Evolutionary conservation across 2,329 filamentous ascomycete species (phyloP), one percentile per base, ranked within the genome.

Genomic region (Diaporthe eres): DNA sequence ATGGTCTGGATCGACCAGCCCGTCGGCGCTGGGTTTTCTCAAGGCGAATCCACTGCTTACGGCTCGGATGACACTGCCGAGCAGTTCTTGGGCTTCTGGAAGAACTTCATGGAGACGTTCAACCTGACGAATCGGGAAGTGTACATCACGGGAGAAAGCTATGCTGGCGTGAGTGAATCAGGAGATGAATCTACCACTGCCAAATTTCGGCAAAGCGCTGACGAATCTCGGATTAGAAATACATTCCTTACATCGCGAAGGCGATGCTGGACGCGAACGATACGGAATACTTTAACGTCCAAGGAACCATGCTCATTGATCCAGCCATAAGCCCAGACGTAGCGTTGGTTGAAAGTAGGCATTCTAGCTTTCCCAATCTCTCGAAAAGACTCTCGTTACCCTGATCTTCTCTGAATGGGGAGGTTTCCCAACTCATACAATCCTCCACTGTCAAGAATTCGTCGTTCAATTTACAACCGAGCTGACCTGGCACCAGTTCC

Each of bases 11-110:
- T 93, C 13, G 93, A 94, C 78, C 92, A 93, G 80, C 91, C 90
- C 12, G 84, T 90, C 7, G 87, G 87, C 15, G 92, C 92, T 1
- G 94, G 93, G 6, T 95, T 93, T 81, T 89, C 90, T 1, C 88
- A 91, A 61, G 93, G 93, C 12, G 88, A 85, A 0, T 87, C 91
- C 7, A 92, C 88, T 0, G 92, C 92, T 7, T 90, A 85, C 8
- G 89, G 89, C 78, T 90, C 94, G 78, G 88, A 90, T 37, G 92
- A 94, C 77, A 87, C 92, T 7, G 92, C 93, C 0, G 82, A 85
- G 28, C 89, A 95, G 77, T 94, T 95, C 81, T 85, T 93, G 15
- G 92, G 93, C 51, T 96, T 95, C 84, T 95, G 92, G 88, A 90
- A 92, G 84, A 94, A 94, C 83, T 95, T 94, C 77, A 84, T 94